phyloP scores from a whole-genome alignment of 2,329 filamentous ascomycete genomes.

The Pseudogymnoascus sp. region DNA sequence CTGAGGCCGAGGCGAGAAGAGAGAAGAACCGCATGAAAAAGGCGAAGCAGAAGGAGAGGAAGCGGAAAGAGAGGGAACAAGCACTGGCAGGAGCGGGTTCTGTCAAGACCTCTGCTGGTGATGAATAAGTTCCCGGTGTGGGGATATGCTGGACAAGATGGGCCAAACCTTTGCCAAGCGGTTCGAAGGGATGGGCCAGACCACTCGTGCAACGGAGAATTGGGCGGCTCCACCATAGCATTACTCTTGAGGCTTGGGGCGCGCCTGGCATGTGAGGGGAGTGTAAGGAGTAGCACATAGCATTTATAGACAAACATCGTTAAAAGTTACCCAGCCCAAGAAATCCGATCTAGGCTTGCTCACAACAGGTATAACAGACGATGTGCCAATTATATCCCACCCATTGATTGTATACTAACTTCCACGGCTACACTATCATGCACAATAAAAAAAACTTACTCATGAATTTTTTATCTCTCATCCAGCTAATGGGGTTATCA shows the following conservation, averaged over 20 bases:
- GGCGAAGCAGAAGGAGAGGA: conserved; percentile 28
- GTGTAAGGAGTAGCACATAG: not conserved
- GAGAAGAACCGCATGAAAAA: conserved; percentile 14
- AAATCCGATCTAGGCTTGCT: not conserved
- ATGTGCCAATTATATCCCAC: conserved; percentile 15
- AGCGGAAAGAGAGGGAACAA: conserved; percentile 20
- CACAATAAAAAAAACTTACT: not conserved
- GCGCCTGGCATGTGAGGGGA: not conserved
- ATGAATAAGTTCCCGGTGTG: not conserved
- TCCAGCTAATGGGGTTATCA: conserved; percentile 1
- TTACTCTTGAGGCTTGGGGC: not conserved
- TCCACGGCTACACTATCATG: conserved; percentile 14
- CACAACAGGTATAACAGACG: not conserved
- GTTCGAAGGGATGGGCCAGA: not conserved
- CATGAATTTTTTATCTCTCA: not conserved
- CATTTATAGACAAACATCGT: not conserved
- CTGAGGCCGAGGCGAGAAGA: not conserved
- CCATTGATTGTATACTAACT: conserved; percentile 13
- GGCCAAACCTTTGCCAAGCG: not conserved
- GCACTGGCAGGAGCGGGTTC: not conserved
- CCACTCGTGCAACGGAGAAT: not conserved
- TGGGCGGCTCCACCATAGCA: not conserved
- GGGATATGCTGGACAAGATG: not conserved
- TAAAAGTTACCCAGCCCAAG: not conserved
- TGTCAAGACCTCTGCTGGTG: not conserved